Evolutionary conservation across 805 yeast species (phyloP).

Genomic region (Candida oleophila): DNA sequence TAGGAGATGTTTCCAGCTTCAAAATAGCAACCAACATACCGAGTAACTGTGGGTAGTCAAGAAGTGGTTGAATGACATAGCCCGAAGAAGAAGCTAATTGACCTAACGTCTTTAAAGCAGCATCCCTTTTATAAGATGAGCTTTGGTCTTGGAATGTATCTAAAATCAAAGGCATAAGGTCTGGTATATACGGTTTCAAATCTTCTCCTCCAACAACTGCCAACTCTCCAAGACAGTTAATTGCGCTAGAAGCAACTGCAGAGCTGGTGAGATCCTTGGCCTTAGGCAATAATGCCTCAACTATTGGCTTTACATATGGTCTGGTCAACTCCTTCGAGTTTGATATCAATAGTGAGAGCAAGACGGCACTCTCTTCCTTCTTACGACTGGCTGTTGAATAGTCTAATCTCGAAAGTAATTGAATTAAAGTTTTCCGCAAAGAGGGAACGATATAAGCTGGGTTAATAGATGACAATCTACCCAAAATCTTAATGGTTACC

Average conservation of each 20-base stretch:
- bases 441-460: constrained; percentile 97
- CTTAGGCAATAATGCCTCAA: constrained; percentile 77
- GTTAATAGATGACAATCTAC: constrained; percentile 79
- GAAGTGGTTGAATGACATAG: constrained; percentile 88
- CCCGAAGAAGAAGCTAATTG: constrained; percentile 90
- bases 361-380: constrained; percentile 82
- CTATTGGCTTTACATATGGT: constrained; percentile 90
- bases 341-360: constrained; percentile 70
- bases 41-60: constrained; percentile 87
- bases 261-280: constrained; percentile 64
- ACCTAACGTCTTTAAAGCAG: constrained; percentile 84
- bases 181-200: constrained; percentile 66
- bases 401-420: constrained; percentile 79
- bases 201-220: constrained; percentile 87
- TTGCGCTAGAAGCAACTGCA: constrained; percentile 82
- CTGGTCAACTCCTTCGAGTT: constrained; percentile 80
- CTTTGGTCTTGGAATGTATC: constrained; percentile 92
- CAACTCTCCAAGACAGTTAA: constrained; percentile 85
- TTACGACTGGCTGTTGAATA: constrained; percentile 71
- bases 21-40: constrained; percentile 80
- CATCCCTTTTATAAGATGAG: constrained; percentile 81
- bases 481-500: constrained; percentile 74
- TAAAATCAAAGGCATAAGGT: constrained; percentile 82
- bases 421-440: constrained; percentile 80
- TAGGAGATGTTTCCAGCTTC: constrained; percentile 73